Evolutionary conservation across 2,329 filamentous ascomycete species (phyloP).

Genomic region (Neopestalotiopsis clavispora): DNA sequence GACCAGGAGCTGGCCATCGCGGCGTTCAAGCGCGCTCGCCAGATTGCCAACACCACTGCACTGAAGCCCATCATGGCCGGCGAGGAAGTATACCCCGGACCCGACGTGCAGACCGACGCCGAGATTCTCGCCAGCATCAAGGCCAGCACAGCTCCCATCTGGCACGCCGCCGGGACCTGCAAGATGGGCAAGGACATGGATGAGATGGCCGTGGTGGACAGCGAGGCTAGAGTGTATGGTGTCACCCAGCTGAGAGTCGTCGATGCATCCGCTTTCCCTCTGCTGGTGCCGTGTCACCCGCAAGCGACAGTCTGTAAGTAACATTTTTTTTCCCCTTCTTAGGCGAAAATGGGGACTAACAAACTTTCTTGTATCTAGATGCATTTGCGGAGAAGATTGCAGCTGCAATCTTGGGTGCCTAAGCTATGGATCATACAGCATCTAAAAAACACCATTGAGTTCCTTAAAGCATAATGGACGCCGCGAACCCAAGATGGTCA

Average conservation of each 20-base stretch:
- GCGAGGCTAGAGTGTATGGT: conserved; percentile 56
- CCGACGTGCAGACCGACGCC: conserved; percentile 42
- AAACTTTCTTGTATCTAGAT: background rate
- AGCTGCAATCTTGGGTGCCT: background rate
- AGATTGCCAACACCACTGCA: conserved; percentile 64
- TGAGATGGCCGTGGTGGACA: conserved; percentile 57
- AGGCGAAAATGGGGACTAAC: background rate
- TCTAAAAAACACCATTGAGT: background rate
- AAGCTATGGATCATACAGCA: background rate
- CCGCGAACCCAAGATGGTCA: background rate
- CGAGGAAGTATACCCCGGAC: conserved; percentile 42
- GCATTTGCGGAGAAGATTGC: conserved; percentile 4
- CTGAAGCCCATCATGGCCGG: conserved; percentile 53
- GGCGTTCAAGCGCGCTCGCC: conserved; percentile 65
- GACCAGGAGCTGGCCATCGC: conserved; percentile 71
- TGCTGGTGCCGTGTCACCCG: conserved; percentile 32
- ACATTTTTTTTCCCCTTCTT: background rate
- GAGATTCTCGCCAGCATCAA: conserved; percentile 44
- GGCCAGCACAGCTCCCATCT: conserved; percentile 35
- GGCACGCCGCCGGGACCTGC: conserved; percentile 59
- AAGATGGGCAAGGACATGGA: conserved; percentile 58
- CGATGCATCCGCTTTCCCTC: conserved; percentile 47
- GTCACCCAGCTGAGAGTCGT: conserved; percentile 59
- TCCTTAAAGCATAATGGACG: background rate
- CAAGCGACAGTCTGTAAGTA: conserved; percentile 25